phyloP scores from a whole-genome alignment of 495 filamentous ascomycete species.

The Trichoderma gamsii region DNA sequence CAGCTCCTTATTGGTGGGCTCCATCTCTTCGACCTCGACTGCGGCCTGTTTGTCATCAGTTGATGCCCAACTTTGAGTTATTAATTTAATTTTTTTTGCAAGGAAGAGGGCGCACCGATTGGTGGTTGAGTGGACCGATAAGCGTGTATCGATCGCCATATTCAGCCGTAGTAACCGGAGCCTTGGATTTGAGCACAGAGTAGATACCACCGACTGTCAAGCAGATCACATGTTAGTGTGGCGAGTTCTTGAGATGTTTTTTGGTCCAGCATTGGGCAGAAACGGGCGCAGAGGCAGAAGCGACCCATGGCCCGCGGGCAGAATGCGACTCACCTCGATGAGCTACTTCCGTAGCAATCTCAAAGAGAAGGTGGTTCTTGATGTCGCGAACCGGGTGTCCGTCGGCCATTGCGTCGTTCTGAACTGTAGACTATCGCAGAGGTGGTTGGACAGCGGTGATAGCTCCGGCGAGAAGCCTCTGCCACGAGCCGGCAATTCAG shows the following conservation, averaged over 20 bases:
- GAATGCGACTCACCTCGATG: conserved; percentile 64
- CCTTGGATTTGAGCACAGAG: conserved; percentile 97
- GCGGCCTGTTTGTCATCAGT: conserved; percentile 54
- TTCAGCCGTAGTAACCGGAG: conserved; percentile 92
- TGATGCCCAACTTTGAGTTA: conserved; percentile 11
- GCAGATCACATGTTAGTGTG: conserved; percentile 18
- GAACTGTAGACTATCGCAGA: background rate
- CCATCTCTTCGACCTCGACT: conserved; percentile 90
- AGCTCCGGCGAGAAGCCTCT: conserved; percentile 8
- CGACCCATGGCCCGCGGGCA: background rate
- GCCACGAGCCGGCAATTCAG: background rate
- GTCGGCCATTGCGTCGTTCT: conserved; percentile 27
- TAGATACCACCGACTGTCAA: conserved; percentile 92
- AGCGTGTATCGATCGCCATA: conserved; percentile 97
- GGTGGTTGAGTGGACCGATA: conserved; percentile 86
- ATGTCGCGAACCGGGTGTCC: conserved; percentile 38
- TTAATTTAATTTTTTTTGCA: conserved; percentile 4
- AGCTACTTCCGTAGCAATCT: conserved; percentile 93
- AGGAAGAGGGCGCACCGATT: conserved; percentile 56
- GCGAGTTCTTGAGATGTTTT: background rate
- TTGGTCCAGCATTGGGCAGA: background rate
- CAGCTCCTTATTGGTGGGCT: conserved; percentile 74
- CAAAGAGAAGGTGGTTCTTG: conserved; percentile 65
- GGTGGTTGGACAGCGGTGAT: background rate
- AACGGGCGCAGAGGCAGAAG: background rate